Evolutionary conservation across 345 rosid genomes (phyloP).

Genomic region (Aethionema arabicum): DNA sequence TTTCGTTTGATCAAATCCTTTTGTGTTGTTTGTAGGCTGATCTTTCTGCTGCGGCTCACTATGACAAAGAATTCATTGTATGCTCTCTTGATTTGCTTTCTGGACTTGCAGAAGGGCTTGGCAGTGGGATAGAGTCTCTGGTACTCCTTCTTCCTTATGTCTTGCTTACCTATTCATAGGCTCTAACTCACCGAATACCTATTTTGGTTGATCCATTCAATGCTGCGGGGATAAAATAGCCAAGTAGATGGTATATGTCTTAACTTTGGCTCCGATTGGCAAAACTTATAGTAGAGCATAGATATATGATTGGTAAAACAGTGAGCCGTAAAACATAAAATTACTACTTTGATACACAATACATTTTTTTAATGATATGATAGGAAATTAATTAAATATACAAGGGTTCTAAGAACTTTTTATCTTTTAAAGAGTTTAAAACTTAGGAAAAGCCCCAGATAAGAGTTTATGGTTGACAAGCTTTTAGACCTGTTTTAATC

Average conservation of each 20-base stretch:
- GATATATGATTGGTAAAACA: too few relatives aligned
- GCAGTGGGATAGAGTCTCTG: conserved; percentile 91
- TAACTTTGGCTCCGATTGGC: too few relatives aligned
- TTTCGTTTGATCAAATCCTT: conserved; percentile 10
- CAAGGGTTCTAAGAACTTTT: too few relatives aligned
- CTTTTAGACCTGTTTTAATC: too few relatives aligned
- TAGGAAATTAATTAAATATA: too few relatives aligned
- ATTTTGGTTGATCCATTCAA: not conserved
- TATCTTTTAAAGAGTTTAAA: too few relatives aligned
- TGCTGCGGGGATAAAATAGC: not conserved
- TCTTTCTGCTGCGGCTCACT: conserved; percentile 76
- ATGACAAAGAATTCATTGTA: conserved; percentile 86
- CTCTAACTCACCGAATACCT: conserved; percentile 1
- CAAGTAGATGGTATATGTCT: not conserved
- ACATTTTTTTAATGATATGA: too few relatives aligned
- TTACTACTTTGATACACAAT: too few relatives aligned
- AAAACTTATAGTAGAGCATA: too few relatives aligned
- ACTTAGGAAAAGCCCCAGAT: too few relatives aligned
- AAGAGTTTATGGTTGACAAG: too few relatives aligned
- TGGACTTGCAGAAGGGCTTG: conserved; percentile 92
- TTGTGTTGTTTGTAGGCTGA: conserved; percentile 55
- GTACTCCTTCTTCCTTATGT: conserved; percentile 44
- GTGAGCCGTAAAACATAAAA: too few relatives aligned
- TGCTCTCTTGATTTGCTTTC: conserved; percentile 96
- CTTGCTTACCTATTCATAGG: conserved; percentile 10